Conservation (phyloP, 2,329 filamentous ascomycete genomes). For the Xylaria hypoxylon region DNA sequence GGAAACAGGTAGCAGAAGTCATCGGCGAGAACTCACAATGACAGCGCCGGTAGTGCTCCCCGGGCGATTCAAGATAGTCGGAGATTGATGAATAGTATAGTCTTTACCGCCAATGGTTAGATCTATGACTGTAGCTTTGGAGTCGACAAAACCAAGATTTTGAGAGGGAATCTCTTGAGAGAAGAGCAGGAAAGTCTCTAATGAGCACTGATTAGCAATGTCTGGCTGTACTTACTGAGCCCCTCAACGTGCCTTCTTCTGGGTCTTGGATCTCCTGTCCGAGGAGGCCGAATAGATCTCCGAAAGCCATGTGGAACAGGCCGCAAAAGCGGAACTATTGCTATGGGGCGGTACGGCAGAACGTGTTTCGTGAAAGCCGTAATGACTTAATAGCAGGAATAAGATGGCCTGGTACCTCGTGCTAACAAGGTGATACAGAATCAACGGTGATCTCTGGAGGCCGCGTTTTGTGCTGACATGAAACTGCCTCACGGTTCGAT, state of each 20-base stretch:
- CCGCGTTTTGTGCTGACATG: not conserved
- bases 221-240: constrained; percentile 23
- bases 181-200: constrained; percentile 93
- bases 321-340: not conserved
- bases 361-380: constrained; percentile 31
- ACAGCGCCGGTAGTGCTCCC: constrained; percentile 83
- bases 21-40: constrained; percentile 55
- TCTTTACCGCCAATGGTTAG: constrained; percentile 76
- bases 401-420: constrained; percentile 17
- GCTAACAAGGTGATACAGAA: not conserved
- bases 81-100: constrained; percentile 84
- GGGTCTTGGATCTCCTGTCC: constrained; percentile 47
- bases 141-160: constrained; percentile 87
- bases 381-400: constrained; percentile 15
- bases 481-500: not conserved
- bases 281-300: constrained; percentile 40
- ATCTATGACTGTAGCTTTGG: constrained; percentile 72
- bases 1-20: not conserved
- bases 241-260: constrained; percentile 49
- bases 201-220: constrained; percentile 24
- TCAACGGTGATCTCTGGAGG: constrained; percentile 13
- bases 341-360: constrained; percentile 8
- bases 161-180: constrained; percentile 78
- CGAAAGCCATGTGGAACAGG: constrained; percentile 38
- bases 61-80: constrained; percentile 78